Evolutionary conservation across 805 yeast species (phyloP), one percentile per base, ranked within the genome.

Genomic region (Brettanomyces custersianus): DNA sequence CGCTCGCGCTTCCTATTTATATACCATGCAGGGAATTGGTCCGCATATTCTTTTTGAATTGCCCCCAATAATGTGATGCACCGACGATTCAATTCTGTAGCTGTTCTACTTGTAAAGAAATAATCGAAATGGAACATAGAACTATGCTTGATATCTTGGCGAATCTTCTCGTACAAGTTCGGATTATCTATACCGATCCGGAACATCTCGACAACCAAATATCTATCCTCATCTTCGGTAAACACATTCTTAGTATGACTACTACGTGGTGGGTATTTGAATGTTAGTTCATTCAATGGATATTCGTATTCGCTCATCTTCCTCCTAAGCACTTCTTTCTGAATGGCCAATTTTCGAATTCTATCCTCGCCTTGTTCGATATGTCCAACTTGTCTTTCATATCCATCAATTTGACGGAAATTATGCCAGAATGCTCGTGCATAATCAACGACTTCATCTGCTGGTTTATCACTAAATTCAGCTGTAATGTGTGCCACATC

Each of bases 321-420:
- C 41, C 80, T 66, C 49, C 88, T 72, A 37, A 92, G 63, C 15
- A 85, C 72, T 56, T 84, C 95, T 53, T 77, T 83, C 50, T 87
- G 96, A 22, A 77, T 60, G 47, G 70, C 71, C 8, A 70, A 53
- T 48, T 74, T 77, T 32, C 74, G 65, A 19, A 83, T 70, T 55
- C 73, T 81, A 41, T 87, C 95, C 54, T 92, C 97, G 12, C 97
- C 98, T 4, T 72, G 68, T 51, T 87, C 95, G 41, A 92, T 85
- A 48, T 79, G 90, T 15, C 70, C 65, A 36, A 88, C 60, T 56
- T 80, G 85, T 43, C 84, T 72, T 46, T 92, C 98, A 58, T 79
- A 80, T 9, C 95, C 95, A 23, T 90, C 97, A 42, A 92, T 80
- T 46, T 79, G 83, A 34, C 72, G 66, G 50, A 76, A 80, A 35